These are phyloP conservation scores for Trametes hirsuta DNA, from an alignment of 1,284 basidiomycete genomes.

Conservation along the genomic window DNA sequence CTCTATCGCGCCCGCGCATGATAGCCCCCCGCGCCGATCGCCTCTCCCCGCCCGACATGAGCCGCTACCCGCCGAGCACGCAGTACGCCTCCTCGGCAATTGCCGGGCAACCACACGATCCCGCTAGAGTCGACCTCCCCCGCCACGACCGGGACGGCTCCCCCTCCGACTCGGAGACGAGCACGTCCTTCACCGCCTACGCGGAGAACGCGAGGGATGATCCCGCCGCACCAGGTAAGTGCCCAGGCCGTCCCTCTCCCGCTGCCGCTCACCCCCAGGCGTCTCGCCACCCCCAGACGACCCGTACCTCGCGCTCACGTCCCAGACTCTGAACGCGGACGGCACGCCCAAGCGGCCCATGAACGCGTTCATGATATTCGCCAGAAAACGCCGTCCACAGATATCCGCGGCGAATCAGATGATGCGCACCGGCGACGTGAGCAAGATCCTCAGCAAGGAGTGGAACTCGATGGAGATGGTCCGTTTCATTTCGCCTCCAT, in stretches of 20 bases:
- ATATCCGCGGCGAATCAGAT: conserved; percentile 81
- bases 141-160: conserved; percentile 33
- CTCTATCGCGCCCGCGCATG: background rate
- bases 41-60: conserved; percentile 25
- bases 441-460: conserved; percentile 80
- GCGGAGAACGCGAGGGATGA: conserved; percentile 26
- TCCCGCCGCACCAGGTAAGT: conserved; percentile 24
- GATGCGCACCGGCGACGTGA: conserved; percentile 85
- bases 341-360: conserved; percentile 85
- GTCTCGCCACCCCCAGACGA: conserved; percentile 30
- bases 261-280: conserved; percentile 2
- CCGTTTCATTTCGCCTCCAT: conserved; percentile 1
- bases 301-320: conserved; percentile 58
- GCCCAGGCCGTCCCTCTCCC: background rate
- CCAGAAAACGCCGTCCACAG: conserved; percentile 77
- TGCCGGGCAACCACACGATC: conserved; percentile 20
- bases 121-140: conserved; percentile 22
- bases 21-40: background rate
- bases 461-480: conserved; percentile 78
- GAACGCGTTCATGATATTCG: conserved; percentile 92
- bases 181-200: conserved; percentile 25
- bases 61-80: conserved; percentile 26
- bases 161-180: conserved; percentile 29
- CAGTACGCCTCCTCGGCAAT: conserved; percentile 27
- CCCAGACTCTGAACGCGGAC: conserved; percentile 79